Percentiles rank a stretch among this genome's conserved stretches.
Evolutionary conservation across 208 protist species (phyloP).

Genomic region (Plasmodiophora brassicae): DNA sequence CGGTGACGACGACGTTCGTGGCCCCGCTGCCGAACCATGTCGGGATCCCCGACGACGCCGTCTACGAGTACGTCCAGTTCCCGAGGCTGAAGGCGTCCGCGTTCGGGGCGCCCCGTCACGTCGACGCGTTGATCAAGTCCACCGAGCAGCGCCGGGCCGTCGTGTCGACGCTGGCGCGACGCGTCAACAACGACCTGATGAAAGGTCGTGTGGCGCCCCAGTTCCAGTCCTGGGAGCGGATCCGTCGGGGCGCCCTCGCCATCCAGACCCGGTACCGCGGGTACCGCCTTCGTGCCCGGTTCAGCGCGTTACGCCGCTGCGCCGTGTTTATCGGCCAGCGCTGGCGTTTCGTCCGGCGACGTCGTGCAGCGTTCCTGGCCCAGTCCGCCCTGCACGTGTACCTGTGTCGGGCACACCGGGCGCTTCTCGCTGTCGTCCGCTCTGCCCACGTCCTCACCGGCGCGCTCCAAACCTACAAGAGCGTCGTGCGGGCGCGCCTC

Average conservation of each 20-base stretch:
- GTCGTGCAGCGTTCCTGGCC: neutral
- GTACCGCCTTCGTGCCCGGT: neutral
- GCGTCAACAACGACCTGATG: slow-evolving; percentile 7
- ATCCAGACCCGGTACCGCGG: neutral
- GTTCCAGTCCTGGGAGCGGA: slow-evolving; percentile 18
- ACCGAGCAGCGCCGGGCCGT: neutral
- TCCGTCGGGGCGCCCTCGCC: neutral
- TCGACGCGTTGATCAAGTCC: neutral
- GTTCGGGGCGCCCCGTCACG: neutral
- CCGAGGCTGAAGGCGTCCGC: neutral
- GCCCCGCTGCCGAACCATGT: neutral
- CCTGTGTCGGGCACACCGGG: neutral
- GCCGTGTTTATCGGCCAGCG: neutral
- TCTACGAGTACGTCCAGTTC: slow-evolving; percentile 15
- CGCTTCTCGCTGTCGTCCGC: neutral
- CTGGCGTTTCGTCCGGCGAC: neutral
- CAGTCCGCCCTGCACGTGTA: neutral
- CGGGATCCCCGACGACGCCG: neutral
- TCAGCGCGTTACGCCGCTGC: neutral
- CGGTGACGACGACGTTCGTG: neutral
- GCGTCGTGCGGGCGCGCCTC: neutral
- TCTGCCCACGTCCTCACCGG: neutral
- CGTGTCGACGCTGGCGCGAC: neutral
- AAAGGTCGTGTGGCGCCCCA: neutral
- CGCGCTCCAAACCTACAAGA: neutral